Base-by-base conservation (phyloP, 768 basidiomycete species). In the Ramaria sp. region DNA sequence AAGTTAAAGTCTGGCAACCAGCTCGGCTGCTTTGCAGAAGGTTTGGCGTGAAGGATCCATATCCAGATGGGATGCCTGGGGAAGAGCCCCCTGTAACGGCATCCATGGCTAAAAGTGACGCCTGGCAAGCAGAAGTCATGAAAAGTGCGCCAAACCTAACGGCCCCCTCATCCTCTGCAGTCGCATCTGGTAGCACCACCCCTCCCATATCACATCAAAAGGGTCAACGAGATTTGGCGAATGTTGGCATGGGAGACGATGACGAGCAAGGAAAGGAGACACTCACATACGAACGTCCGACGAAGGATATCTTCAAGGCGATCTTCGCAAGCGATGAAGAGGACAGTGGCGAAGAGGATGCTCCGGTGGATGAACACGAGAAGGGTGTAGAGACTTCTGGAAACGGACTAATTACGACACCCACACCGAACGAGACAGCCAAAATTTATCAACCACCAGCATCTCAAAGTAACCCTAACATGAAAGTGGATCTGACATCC, bases 241-340 rank as follows among this genome's bases (percentile, higher is more conserved):
- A 92, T 65, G 78, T 98, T 50, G 94, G 94, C 0, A 70, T 96
- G 45, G 95, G 92, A 22, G 93, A 96, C 51, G 93, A 97, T 65
- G 91, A 93, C 42, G 79, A 77, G 30, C 94, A 96, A 66, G 94
- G 92, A 0, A 71, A 78, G 38, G 92, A 94, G 64, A 92, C 83
- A 6, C 73, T 97, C 61, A 93, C 88, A 0, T 94, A 97, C 68
- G 76, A 88, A 63, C 79, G 88, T 39, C 95, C 96, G 1, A 73
- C 83, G 6, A 89, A 92, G 78, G 88, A 92, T 65, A 82, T 98
- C 45, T 99, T 98, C 77, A 96, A 95, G 67, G 93, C 95, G 3
- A 97, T 99, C 59, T 99, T 99, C 67, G 94, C 92, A 11, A 92
- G 89, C 69, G 91, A 91, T 59, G 90, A 91, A 46, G 92, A 95